Percentiles rank a stretch among this genome's conserved stretches.
Evolutionary conservation across 306 rosid genomes (phyloP).

Genomic region (Quillaja saponaria): DNA sequence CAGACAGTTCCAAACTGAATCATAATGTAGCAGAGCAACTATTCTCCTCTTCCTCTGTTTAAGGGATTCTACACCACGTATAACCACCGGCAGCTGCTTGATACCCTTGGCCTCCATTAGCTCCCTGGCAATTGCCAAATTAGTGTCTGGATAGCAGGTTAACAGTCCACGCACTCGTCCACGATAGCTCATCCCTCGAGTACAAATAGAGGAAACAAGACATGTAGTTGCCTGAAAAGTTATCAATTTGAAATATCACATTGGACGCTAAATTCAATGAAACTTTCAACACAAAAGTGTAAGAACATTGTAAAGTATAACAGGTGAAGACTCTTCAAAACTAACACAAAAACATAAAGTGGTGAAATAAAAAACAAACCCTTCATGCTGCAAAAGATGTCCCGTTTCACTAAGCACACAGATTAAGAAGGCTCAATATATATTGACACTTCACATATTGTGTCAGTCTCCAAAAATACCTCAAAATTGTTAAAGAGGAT

Average conservation of each 20-base stretch:
- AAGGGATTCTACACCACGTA: conserved; percentile 47
- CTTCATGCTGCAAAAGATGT: too few relatives aligned
- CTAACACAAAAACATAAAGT: too few relatives aligned
- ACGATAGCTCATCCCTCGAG: conserved; percentile 78
- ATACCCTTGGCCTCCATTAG: conserved; percentile 95
- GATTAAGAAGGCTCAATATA: too few relatives aligned
- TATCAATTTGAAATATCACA: conserved; percentile 20
- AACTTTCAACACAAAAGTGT: too few relatives aligned
- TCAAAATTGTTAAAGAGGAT: too few relatives aligned
- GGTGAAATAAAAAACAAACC: too few relatives aligned
- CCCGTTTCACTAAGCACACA: too few relatives aligned
- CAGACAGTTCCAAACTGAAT: conserved; percentile 67
- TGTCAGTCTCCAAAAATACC: too few relatives aligned
- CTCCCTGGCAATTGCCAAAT: conserved; percentile 81
- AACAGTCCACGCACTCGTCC: conserved; percentile 79
- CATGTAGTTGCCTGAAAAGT: conserved; percentile 55
- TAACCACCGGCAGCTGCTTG: conserved; percentile 91
- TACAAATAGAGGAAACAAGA: conserved; percentile 81
- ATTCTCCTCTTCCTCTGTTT: conserved; percentile 66
- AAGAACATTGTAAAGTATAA: conserved; percentile 21
- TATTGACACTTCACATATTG: too few relatives aligned
- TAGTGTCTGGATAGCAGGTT: conserved; percentile 80
- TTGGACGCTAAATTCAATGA: conserved; percentile 14
- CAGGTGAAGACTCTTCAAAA: too few relatives aligned
- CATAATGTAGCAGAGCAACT: conserved; percentile 79